A percentile compares a stretch with the other conserved stretches of the same genome.
phyloP scores from a whole-genome alignment of 352 stramenopile genomes.

The Globisporangium iwayamae region DNA sequence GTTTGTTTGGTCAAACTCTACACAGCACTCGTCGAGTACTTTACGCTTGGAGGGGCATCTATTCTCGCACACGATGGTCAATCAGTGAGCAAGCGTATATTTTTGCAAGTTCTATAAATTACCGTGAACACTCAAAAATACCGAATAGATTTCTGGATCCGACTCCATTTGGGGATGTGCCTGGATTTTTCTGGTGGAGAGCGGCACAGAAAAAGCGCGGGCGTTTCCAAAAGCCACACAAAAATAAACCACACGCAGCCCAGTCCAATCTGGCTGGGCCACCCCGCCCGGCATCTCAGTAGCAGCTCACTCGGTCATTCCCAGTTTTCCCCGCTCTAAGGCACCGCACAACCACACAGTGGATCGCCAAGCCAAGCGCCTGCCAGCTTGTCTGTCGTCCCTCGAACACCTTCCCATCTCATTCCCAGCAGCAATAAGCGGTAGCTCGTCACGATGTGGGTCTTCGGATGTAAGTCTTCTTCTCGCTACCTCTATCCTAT shows the following conservation, averaged over 20 bases:
- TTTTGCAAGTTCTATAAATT: neutral
- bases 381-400: slow-evolving; percentile 22
- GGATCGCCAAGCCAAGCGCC: neutral
- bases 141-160: neutral
- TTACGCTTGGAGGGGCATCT: neutral
- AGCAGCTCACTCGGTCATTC: neutral
- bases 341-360: neutral
- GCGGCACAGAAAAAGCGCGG: neutral
- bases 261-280: neutral
- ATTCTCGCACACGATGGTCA: neutral
- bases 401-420: neutral
- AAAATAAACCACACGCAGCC: neutral
- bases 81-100: neutral
- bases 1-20: slow-evolving; percentile 2
- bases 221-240: neutral
- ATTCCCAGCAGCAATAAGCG: neutral
- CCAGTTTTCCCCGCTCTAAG: neutral
- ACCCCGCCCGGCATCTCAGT: neutral
- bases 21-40: neutral
- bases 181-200: slow-evolving; percentile 7
- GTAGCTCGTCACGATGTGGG: slow-evolving; percentile 1
- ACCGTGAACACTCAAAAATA: neutral
- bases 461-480: slow-evolving; percentile 51
- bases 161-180: slow-evolving; percentile 4
- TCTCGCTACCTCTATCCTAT: slow-evolving; percentile 1